Evolutionary conservation across 148 eudicot species (phyloP), one percentile per base, ranked within the genome.

Genomic region (Tetragonia tetragonoides): DNA sequence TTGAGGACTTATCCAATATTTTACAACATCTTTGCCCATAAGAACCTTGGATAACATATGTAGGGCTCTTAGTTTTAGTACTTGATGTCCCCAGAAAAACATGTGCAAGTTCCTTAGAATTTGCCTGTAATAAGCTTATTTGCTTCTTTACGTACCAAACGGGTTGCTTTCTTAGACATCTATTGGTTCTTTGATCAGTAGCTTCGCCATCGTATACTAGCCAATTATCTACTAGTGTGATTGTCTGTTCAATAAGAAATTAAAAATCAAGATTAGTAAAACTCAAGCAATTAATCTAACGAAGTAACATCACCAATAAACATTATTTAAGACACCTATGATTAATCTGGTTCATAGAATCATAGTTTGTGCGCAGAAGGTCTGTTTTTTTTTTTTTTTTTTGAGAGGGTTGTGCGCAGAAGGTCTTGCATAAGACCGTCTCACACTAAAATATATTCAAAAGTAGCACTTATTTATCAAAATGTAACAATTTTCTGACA

Each of bases 11-110:
- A 66, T 92, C 95, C 20, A 84, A 18, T 10, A 94, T 81, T 75
- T 78, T 83, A 70, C 98, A 94, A 0, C 87, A 87, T 78, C 94
- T 67, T 37, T 85, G 81, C 46, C 74, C 59, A 11, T 90, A 95
- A 1, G 91, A 88, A 6, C 98, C 98, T 80, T 92, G 92, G 10
- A 95, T 83, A 68, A 79, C 80, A 70, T 86, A 95, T 17, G 72
- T 81, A 17, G 68, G 81, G 10, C 66, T 84, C 76, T 85, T 87
- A 21, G 8, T 40, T 38, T 56, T 81, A 68, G 78, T 81, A 57
- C 77, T 73, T 21, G 83, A 42, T 54, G 74, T 40, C 3, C 79
- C 83, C 15, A 65, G 2, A 57, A 81, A 88, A 15, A 93, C 85
- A 18, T 82, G 84, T 0, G 93, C 95, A 72, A 94, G 84, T 62